Conservation (phyloP, 192 early-diverging fungal species). For the Haplosporangium gracile region DNA sequence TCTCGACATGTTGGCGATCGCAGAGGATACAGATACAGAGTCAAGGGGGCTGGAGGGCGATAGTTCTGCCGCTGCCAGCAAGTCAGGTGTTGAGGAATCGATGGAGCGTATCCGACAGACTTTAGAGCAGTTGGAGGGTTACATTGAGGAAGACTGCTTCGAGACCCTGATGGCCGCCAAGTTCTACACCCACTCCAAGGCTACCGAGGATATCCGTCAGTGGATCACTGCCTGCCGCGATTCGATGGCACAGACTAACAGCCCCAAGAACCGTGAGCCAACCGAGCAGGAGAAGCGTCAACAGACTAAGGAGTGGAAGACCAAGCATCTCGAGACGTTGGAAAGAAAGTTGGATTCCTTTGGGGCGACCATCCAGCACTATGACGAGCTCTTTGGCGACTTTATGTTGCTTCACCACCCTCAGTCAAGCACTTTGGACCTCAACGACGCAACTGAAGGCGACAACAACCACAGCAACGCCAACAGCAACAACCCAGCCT, state of each 20-base stretch:
- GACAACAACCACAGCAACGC: background rate
- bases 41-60: slow-evolving; percentile 3
- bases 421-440: slow-evolving; percentile 27
- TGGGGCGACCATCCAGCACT: slow-evolving; percentile 33
- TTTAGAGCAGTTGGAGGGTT: slow-evolving; percentile 28
- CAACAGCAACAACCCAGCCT: background rate
- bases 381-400: slow-evolving; percentile 43
- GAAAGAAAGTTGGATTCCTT: slow-evolving; percentile 42
- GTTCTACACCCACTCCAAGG: slow-evolving; percentile 56
- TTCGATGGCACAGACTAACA: slow-evolving; percentile 21
- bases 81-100: slow-evolving; percentile 41
- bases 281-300: slow-evolving; percentile 19
- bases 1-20: slow-evolving; percentile 27
- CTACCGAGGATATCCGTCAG: slow-evolving; percentile 55
- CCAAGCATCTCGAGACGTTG: slow-evolving; percentile 24
- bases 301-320: slow-evolving; percentile 38
- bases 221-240: slow-evolving; percentile 56
- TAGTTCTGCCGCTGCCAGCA: slow-evolving; percentile 10
- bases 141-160: slow-evolving; percentile 53
- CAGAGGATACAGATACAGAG: background rate
- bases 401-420: slow-evolving; percentile 52
- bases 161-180: slow-evolving; percentile 51
- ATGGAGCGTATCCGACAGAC: slow-evolving; percentile 50
- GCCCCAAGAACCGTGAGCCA: slow-evolving; percentile 14
- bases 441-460: background rate